These are phyloP conservation scores for Leccinum uliginosum DNA, from an alignment of 768 basidiomycete genomes.

Conservation along the genomic window DNA sequence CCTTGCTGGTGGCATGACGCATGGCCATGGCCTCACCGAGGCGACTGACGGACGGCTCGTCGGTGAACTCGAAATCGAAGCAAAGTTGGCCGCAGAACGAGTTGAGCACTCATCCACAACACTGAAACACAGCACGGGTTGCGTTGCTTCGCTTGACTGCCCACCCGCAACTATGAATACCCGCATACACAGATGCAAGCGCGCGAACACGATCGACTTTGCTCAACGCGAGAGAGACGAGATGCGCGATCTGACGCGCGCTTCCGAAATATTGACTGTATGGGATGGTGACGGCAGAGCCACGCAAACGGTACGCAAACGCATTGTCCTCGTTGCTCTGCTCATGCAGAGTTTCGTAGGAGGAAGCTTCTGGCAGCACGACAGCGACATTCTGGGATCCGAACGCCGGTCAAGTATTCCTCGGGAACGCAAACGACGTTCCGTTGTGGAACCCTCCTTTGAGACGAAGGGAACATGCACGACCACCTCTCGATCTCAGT, in stretches of 20 bases:
- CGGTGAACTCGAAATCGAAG: slow-evolving; percentile 24
- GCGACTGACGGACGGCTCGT: slow-evolving; percentile 27
- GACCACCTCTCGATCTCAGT: background rate
- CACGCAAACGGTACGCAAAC: slow-evolving; percentile 8
- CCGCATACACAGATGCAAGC: slow-evolving; percentile 26
- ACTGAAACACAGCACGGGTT: background rate
- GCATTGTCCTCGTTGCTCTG: background rate
- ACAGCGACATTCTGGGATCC: slow-evolving; percentile 51
- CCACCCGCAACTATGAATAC: slow-evolving; percentile 4
- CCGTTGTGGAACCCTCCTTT: slow-evolving; percentile 39
- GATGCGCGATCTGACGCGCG: slow-evolving; percentile 83
- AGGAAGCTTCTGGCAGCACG: slow-evolving; percentile 26
- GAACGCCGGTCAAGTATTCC: slow-evolving; percentile 61
- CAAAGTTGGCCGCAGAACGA: slow-evolving; percentile 7
- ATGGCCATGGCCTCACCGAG: slow-evolving; percentile 28
- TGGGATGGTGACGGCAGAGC: slow-evolving; percentile 19
- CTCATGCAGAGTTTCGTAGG: slow-evolving; percentile 14
- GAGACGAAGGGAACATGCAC: slow-evolving; percentile 11
- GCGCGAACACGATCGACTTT: slow-evolving; percentile 70
- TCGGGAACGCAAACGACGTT: slow-evolving; percentile 83
- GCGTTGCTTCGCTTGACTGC: background rate
- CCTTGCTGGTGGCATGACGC: background rate
- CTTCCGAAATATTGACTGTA: slow-evolving; percentile 68
- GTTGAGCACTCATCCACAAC: background rate
- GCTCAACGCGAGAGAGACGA: slow-evolving; percentile 82